Conservation (phyloP, 2,329 filamentous ascomycete genomes). For the Dactylellina drechsleri region DNA sequence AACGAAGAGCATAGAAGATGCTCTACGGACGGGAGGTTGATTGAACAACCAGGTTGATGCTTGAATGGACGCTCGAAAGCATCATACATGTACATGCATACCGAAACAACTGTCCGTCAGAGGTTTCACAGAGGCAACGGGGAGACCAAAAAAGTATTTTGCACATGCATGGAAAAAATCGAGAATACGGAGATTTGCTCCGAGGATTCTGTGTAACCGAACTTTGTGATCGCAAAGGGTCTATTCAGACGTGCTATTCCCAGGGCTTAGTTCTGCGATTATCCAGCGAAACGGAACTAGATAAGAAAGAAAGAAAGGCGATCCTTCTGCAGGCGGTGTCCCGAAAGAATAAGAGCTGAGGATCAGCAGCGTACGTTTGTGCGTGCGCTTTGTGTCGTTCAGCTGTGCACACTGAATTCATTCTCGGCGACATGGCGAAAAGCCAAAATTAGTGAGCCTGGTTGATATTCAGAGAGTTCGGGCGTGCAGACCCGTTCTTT, state of each 20-base stretch:
- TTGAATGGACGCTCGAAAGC: conserved; percentile 15
- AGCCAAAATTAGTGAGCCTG: too few species aligned
- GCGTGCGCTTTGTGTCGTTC: conserved; percentile 2
- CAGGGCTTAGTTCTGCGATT: conserved; percentile 4
- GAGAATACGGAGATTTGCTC: conserved; percentile 49
- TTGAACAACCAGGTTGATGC: conserved; percentile 19
- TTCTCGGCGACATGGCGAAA: conserved; percentile 1
- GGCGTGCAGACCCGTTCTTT: conserved; percentile 1
- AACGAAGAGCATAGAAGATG: background rate
- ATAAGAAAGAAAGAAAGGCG: conserved; percentile 1
- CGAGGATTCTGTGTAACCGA: conserved; percentile 45
- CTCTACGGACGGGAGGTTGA: conserved; percentile 23
- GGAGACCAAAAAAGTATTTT: conserved; percentile 3
- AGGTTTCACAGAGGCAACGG: conserved; percentile 39
- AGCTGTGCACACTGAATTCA: too few species aligned
- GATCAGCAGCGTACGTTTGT: conserved; percentile 8
- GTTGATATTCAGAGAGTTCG: background rate
- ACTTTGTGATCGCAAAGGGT: conserved; percentile 54
- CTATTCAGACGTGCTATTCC: conserved; percentile 2
- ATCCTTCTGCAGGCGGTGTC: conserved; percentile 25
- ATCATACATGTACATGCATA: conserved; percentile 26
- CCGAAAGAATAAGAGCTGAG: conserved; percentile 8
- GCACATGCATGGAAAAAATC: conserved; percentile 49
- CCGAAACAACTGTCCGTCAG: conserved; percentile 21
- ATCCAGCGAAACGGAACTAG: background rate